Evolutionary conservation across 257 asterid species (phyloP).

Genomic region (Capsicum baccatum): DNA sequence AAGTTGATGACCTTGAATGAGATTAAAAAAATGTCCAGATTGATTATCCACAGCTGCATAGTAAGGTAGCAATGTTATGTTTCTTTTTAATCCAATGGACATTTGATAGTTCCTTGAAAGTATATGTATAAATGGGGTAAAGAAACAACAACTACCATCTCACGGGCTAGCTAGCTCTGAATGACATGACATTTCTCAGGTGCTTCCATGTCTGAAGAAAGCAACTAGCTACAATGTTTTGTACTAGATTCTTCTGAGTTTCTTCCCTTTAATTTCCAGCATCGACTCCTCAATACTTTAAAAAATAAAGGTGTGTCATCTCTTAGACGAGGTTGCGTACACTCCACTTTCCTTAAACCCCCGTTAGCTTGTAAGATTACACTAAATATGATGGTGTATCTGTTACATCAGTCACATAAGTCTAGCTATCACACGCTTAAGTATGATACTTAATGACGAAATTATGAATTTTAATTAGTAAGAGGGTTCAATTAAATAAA

Average conservation of each 20-base stretch:
- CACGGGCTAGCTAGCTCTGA: neutral
- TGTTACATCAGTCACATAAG: neutral
- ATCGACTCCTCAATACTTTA: neutral
- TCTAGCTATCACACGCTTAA: neutral
- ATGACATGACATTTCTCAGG: neutral
- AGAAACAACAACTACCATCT: neutral
- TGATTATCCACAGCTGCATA: neutral
- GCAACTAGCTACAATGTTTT: neutral
- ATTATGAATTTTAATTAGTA: neutral
- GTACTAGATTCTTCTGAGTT: slow-evolving; percentile 5
- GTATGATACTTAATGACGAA: neutral
- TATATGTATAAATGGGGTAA: neutral
- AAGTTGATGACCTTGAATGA: slow-evolving; percentile 5
- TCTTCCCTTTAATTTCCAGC: neutral
- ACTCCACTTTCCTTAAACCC: neutral
- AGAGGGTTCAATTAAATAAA: neutral
- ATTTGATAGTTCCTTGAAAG: neutral
- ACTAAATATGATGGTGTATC: neutral
- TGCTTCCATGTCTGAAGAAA: neutral
- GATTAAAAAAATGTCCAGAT: neutral
- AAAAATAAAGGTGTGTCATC: too few species aligned
- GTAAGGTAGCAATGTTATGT: neutral
- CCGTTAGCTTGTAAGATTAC: neutral
- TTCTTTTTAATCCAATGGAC: neutral
- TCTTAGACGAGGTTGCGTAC: neutral